Evolutionary conservation across 179 eudicot species (phyloP), one percentile per base, ranked within the genome.

Genomic region (Kewa caespitosa): DNA sequence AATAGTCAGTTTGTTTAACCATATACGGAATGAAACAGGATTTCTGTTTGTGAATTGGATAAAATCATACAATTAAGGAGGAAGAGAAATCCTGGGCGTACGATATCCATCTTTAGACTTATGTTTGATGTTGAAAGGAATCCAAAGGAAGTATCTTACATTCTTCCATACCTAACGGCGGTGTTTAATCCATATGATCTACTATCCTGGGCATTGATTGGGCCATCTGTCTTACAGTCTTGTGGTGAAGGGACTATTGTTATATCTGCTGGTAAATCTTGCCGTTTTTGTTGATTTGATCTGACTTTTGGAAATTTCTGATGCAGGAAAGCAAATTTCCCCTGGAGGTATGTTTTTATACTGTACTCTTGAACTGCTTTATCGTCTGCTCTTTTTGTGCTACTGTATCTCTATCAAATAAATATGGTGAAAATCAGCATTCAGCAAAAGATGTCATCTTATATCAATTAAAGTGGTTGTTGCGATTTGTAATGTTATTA

Each of bases 311-410:
- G 30, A 28, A 65, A 42, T 76, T 38, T 79, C 14, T 82, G 60
- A 67, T 85, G 84, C 92, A 96, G 99, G 98, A 79, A 96, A 89
- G 82, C 92, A 84, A 79, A 92, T 86, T 60, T 87, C 89, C 34
- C 81, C 96, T 76, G 98, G 97, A 80, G 99, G 99, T 96, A 84
- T 71, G 79, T 70, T 69, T 67, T 43, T 85, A 23, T 31, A 41
- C 60, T 59, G 28, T 60, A 52, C 25, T 52, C 54, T 38, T 50
- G 33, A 48, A 68, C 22, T 60, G 37, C 62, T 63, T n/a, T 75
- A 22, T 39, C 72, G n/a, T 74, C 61, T 66, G 31, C 70, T n/a
- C 42, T 32, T 27, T n/a, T 76, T 38, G 41, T 65, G 32, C 31
- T n/a, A 18, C 36, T 33, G 23, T 50, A 57, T 32, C 61, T 50